Base-by-base conservation (phyloP, 345 rosid species). In the Rubroshorea leprosula region DNA sequence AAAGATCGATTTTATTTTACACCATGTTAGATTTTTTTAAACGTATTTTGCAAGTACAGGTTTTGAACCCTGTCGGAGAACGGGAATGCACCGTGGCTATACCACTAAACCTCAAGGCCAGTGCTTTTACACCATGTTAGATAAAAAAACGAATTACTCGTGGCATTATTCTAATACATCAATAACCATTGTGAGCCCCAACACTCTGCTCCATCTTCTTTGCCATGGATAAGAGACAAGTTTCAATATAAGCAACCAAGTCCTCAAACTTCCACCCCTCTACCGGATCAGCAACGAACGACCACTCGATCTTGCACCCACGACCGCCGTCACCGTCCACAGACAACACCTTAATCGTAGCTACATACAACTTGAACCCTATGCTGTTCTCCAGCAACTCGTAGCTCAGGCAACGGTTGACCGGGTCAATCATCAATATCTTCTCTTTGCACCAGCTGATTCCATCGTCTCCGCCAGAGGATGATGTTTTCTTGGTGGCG, bases 281-380 rank as follows among this genome's bases (percentile, higher is more conserved):
- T 20, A 75, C 45, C 12, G 85, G 90, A 68, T 89, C 95, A 10
- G 74, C 62, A 3, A 71, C 76, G 48, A 71, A 89, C 51, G 87
- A 80, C 85, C 90, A 89, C 73, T 78, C 86, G 22, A 89, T 69
- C 63, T 23, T 61, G 55, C 83, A 84, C 41, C 78, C 52, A 5
- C 22, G 11, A 27, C 7, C 23, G 19, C 26, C 69, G 62, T 55
- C 72, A 1, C 56, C 63, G 12, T 53, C 80, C 25, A 52, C 17
- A 1, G 73, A 72, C 45, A 60, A 41, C 13, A 78, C 82, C 59
- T 65, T 72, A 22, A 74, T 41, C 11, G 82, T 80, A 5, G 84
- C 78, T 57, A 65, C 60, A 49, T 82, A 84, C 10, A 68, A 51
- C 23, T 68, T 67, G 23, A 89, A 74, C 39, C 89, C 91, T 2